These are phyloP conservation scores for Buddleja alternifolia DNA, from an alignment of 257 asterid species.

Conservation along the genomic window DNA sequence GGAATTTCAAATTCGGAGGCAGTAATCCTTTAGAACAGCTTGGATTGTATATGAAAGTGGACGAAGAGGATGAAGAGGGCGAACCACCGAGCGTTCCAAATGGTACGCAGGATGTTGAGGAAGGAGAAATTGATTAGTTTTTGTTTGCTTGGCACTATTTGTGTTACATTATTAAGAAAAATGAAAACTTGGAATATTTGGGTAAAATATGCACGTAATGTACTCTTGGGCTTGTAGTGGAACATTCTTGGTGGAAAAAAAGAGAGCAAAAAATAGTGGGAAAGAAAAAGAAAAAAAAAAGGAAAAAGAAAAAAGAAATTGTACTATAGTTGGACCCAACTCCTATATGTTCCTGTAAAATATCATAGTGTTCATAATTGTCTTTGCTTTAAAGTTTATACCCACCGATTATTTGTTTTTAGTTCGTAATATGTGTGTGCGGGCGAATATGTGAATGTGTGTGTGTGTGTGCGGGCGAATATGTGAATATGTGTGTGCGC, in stretches of 20 bases:
- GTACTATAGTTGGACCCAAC: background rate
- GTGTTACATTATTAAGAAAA: background rate
- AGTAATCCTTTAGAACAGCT: constrained; percentile 87
- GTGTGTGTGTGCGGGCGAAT: no score
- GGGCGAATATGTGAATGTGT: no score
- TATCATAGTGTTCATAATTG: background rate
- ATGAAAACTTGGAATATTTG: background rate
- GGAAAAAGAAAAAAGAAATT: background rate
- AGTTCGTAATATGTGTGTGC: no score
- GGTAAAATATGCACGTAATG: background rate
- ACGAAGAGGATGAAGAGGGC: constrained; percentile 81
- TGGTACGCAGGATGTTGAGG: constrained; percentile 55
- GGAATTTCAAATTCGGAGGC: constrained; percentile 69
- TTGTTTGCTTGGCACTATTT: background rate
- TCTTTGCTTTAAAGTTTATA: no score
- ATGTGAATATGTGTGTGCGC: no score
- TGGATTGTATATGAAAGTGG: constrained; percentile 84
- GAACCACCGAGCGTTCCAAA: constrained; percentile 42
- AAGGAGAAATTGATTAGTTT: constrained; percentile 71
- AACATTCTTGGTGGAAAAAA: background rate
- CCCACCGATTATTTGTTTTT: no score
- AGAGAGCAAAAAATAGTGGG: background rate
- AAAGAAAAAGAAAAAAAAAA: background rate
- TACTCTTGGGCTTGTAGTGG: background rate
- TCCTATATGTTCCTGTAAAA: background rate